phyloP scores from a whole-genome alignment of 148 eudicot species.

The Rhododendron henanense region DNA sequence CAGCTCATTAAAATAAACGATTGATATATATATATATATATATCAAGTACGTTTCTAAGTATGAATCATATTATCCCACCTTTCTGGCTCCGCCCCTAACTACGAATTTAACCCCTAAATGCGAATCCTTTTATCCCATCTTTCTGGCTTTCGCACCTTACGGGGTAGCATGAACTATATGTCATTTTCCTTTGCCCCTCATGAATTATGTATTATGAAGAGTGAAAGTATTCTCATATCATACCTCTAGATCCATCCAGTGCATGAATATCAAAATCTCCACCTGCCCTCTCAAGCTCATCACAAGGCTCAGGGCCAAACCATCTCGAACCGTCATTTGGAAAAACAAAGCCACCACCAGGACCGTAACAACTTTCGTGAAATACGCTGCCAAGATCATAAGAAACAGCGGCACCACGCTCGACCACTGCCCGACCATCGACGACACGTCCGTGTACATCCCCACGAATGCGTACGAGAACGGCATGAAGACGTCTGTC shows the following conservation, averaged over 20 bases:
- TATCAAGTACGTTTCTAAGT: no score
- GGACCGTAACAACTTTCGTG: constrained; percentile 39
- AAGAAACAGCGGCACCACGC: constrained; percentile 39
- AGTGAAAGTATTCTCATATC: neutral
- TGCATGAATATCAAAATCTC: constrained; percentile 64
- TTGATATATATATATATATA: no score
- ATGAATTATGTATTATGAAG: neutral
- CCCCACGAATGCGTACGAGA: constrained; percentile 60
- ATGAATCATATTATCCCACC: no score
- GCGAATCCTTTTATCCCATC: no score
- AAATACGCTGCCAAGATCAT: constrained; percentile 33
- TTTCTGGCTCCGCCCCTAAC: no score
- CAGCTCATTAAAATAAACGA: neutral
- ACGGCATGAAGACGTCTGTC: constrained; percentile 53
- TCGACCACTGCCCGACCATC: constrained; percentile 46
- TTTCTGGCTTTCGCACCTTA: no score
- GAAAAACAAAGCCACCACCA: constrained; percentile 38
- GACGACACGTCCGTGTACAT: constrained; percentile 43
- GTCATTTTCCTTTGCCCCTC: neutral
- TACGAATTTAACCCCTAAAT: no score
- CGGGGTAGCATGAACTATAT: no score
- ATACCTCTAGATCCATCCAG: constrained; percentile 66
- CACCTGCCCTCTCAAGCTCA: constrained; percentile 79
- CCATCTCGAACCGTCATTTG: constrained; percentile 56
- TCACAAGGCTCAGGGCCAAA: constrained; percentile 50